Base-by-base conservation (phyloP, 2,329 filamentous ascomycete genomes). In the Trichocomaceae sp. region DNA sequence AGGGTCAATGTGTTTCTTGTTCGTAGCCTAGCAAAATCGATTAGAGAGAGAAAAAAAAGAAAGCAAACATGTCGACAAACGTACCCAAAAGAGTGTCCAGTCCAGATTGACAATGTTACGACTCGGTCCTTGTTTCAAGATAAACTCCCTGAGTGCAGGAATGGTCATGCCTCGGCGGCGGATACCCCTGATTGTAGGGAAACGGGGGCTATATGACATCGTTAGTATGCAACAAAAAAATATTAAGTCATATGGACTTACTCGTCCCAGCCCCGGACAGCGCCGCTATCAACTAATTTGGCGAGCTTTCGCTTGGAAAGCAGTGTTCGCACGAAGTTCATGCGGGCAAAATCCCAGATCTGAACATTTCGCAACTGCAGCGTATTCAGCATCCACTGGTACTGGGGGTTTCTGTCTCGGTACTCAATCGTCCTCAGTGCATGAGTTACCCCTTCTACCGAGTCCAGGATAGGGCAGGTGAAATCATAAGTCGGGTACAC, bases 1-100 rank as follows among this genome's bases (percentile, higher is more conserved):
- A 1, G 87, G 87, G 69, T 92, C 88, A 58, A 92, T 89, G 65
- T 87, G 83, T 73, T 89, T 88, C 76, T 89, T 91, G 78, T 92
- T 92, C 49, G 72, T 71, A 26, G 74, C n/a, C 54, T 56, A 42
- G n/a, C 41, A 37, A 4, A 31, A 39, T 39, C 35, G 47, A 48
- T 50, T 31, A 37, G 2, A 23, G 9, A 9, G 13, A 12, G 17
- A 9, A 8, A 23, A 15, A 7, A 42, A 7, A 7, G 35, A 7
- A 15, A 4, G 4, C 15, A 39, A n/a, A 17, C 7, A 29, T 9
- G 31, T 6, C 9, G 33, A 20, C 4, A 39, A 55, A 56, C 54
- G 33, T 47, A 56, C 73, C 75, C 76, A 78, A 61, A 78, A 73
- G 13, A 73, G 65, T 50, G 72, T 73, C 75, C 75, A 77, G 60